These are phyloP conservation scores for Aegilops speltoides DNA, from an alignment of 176 grass and related monocot genomes.

Conservation along the genomic window DNA sequence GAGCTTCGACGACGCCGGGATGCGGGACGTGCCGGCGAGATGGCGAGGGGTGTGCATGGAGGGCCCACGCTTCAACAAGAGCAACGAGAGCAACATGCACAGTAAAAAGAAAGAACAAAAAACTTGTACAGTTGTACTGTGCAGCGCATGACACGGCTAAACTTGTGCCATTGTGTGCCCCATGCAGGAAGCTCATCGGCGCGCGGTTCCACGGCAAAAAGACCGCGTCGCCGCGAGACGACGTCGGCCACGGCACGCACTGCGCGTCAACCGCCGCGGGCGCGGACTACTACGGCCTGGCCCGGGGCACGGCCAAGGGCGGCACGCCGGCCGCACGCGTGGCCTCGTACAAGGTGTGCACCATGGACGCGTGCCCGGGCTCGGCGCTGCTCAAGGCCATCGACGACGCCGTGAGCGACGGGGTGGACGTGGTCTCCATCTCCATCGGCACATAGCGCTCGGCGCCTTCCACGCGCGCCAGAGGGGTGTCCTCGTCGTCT, in stretches of 20 bases:
- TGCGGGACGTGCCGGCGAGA: conserved; percentile 59
- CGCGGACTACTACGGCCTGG: conserved; percentile 65
- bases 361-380: conserved; percentile 22
- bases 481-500: too few species aligned
- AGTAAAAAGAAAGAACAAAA: conserved; percentile 8
- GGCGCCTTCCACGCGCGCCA: too few species aligned
- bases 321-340: conserved; percentile 9
- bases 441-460: too few species aligned
- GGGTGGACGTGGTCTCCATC: too few species aligned
- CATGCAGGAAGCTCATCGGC: conserved; percentile 80
- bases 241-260: conserved; percentile 85
- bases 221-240: conserved; percentile 58
- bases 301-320: conserved; percentile 25
- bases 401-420: too few species aligned
- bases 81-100: conserved; percentile 53
- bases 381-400: too few species aligned
- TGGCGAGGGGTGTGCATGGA: conserved; percentile 97
- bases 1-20: conserved; percentile 78
- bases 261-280: conserved; percentile 76
- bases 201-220: conserved; percentile 66
- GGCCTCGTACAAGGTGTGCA: conserved; percentile 86
- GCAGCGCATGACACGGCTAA: not conserved
- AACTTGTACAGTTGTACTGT: not conserved
- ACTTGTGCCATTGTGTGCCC: not conserved
- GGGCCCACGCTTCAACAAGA: conserved; percentile 84